Evolutionary conservation across 108 stramenopile genomes (phyloP).

Genomic region (Fragilariopsis cylindrus): DNA sequence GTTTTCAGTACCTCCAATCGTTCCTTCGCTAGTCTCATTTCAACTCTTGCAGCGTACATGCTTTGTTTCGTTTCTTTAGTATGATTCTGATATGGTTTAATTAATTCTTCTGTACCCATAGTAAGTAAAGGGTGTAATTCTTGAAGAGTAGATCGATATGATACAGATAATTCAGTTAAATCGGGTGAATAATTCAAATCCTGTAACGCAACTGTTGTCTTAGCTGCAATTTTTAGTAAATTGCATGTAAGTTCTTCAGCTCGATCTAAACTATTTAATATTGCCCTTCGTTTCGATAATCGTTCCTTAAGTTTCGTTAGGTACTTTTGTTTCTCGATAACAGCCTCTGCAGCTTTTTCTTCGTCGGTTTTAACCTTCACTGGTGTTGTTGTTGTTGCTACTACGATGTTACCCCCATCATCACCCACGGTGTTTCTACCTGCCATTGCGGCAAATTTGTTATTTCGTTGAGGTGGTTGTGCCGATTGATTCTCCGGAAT

Average conservation of each 20-base stretch:
- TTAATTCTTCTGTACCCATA: constrained; percentile 29
- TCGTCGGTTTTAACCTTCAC: background rate
- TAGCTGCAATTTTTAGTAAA: constrained; percentile 25
- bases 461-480: constrained; percentile 9
- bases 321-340: constrained; percentile 7
- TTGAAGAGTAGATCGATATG: constrained; percentile 40
- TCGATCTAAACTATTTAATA: constrained; percentile 34
- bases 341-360: constrained; percentile 12
- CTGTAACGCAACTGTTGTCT: constrained; percentile 34
- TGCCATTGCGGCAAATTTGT: constrained; percentile 22
- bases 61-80: constrained; percentile 36
- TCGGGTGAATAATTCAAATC: constrained; percentile 16
- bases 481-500: background rate
- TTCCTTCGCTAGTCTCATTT: constrained; percentile 50
- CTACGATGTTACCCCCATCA: too few relatives aligned
- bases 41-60: constrained; percentile 60
- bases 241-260: constrained; percentile 39
- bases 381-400: background rate
- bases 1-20: constrained; percentile 39
- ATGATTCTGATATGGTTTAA: constrained; percentile 51
- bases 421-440: too few relatives aligned
- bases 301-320: constrained; percentile 10
- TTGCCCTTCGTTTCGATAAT: constrained; percentile 24
- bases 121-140: constrained; percentile 42
- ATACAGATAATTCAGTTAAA: constrained; percentile 11